These are phyloP conservation scores for Saccharomyces hybrid DNA, from an alignment of 1,139 yeast species.

Conservation along the genomic window DNA sequence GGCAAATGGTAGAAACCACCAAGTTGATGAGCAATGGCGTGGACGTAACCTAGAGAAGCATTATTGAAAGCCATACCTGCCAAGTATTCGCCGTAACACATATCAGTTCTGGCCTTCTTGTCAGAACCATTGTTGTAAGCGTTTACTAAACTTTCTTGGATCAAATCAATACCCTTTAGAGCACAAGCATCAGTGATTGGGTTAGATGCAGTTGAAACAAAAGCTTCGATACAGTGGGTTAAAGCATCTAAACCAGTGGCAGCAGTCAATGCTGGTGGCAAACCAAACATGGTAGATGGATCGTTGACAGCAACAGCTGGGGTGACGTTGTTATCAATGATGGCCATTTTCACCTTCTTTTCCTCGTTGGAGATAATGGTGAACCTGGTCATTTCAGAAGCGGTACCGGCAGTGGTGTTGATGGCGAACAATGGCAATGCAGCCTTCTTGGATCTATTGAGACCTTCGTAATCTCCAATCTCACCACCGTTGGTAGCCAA, in stretches of 20 bases:
- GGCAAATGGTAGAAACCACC: constrained; percentile 21
- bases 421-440: constrained; percentile 36
- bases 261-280: constrained; percentile 39
- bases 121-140: constrained; percentile 15
- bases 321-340: constrained; percentile 18
- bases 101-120: constrained; percentile 17
- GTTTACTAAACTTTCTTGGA: constrained; percentile 12
- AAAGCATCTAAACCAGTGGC: constrained; percentile 40
- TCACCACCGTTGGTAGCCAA: constrained; percentile 20
- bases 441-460: constrained; percentile 14
- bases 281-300: constrained; percentile 36
- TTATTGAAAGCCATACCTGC: constrained; percentile 23
- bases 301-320: constrained; percentile 27
- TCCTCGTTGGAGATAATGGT: constrained; percentile 18
- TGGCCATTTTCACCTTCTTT: constrained; percentile 19
- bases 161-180: constrained; percentile 18
- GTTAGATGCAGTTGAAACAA: constrained; percentile 23
- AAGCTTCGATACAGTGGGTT: constrained; percentile 41
- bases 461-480: constrained; percentile 20
- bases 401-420: constrained; percentile 40
- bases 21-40: constrained; percentile 20
- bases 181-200: constrained; percentile 21
- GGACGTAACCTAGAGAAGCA: constrained; percentile 20
- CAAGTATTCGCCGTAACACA: constrained; percentile 20
- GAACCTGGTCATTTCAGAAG: constrained; percentile 40